Evolutionary conservation across 75 land plant genomes (phyloP).

Genomic region (Sequoiadendron giganteum): DNA sequence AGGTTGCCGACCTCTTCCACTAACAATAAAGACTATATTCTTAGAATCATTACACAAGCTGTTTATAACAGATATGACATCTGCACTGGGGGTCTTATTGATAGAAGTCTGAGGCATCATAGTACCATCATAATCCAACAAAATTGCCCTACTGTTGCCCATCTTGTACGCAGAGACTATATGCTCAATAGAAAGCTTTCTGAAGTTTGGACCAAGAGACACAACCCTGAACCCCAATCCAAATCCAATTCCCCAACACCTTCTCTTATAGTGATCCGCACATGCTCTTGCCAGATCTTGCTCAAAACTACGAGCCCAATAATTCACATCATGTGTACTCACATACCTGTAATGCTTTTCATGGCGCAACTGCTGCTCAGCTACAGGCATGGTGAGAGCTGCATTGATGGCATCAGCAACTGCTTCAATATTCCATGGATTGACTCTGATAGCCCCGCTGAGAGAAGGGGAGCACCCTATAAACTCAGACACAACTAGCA

Average conservation of each 20-base stretch:
- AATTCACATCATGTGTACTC: conserved; percentile 65
- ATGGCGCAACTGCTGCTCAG: conserved; percentile 70
- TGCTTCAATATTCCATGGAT: conserved; percentile 75
- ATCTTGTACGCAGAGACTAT: conserved; percentile 50
- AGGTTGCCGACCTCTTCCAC: conserved; percentile 57
- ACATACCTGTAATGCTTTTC: conserved; percentile 81
- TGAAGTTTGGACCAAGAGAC: conserved; percentile 60
- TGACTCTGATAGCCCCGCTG: conserved; percentile 76
- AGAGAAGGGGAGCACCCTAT: conserved; percentile 78
- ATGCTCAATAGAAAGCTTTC: conserved; percentile 49
- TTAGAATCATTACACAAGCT: conserved; percentile 51
- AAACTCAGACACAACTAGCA: conserved; percentile 77
- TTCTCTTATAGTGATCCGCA: conserved; percentile 48
- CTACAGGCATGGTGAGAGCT: conserved; percentile 41
- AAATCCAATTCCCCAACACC: conserved; percentile 73
- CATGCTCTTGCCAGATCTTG: conserved; percentile 71
- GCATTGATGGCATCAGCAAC: conserved; percentile 62
- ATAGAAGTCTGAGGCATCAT: conserved; percentile 58
- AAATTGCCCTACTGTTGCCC: conserved; percentile 55
- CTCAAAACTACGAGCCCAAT: conserved; percentile 72
- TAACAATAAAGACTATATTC: conserved; percentile 65
- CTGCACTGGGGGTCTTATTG: conserved; percentile 50
- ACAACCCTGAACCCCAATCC: conserved; percentile 64
- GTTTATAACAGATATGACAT: conserved; percentile 51
- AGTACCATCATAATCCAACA: conserved; percentile 82